Evolutionary conservation across 2,329 filamentous ascomycete genomes (phyloP).

Genomic region (Aureobasidium vineae): DNA sequence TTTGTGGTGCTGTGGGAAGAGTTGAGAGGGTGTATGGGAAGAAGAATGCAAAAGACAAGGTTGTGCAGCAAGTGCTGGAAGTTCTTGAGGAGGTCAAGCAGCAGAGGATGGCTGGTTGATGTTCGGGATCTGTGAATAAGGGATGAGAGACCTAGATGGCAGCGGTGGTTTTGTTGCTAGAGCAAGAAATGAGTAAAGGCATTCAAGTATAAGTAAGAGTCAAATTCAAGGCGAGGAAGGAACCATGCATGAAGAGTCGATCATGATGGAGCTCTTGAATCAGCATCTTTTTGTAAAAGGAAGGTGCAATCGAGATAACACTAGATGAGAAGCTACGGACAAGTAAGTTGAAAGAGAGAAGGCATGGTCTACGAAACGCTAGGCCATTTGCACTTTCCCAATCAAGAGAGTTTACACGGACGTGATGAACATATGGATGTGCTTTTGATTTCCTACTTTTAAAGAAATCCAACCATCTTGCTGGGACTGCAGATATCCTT

Average conservation of each 20-base stretch:
- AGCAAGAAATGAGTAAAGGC: too few relatives aligned
- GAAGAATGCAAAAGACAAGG: constrained; percentile 15
- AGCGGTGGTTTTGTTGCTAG: too few relatives aligned
- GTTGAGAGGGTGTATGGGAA: constrained; percentile 8
- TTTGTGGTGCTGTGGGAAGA: constrained; percentile 11
- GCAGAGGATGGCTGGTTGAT: constrained; percentile 12
- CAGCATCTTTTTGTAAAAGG: too few relatives aligned
- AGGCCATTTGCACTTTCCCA: neutral
- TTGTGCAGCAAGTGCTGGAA: constrained; percentile 1
- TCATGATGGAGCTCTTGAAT: too few relatives aligned
- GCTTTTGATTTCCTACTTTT: neutral
- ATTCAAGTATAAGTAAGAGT: neutral
- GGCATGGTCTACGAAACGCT: neutral
- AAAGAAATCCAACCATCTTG: neutral
- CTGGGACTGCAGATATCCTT: neutral
- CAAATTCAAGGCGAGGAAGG: too few relatives aligned
- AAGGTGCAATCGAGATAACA: neutral
- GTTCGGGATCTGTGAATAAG: neutral
- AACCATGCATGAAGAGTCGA: too few relatives aligned
- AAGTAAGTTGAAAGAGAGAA: neutral
- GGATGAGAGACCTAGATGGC: too few relatives aligned
- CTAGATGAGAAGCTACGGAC: neutral
- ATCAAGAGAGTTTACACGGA: neutral
- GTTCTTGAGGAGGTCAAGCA: neutral
- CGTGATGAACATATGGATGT: neutral